Base-by-base conservation (phyloP, 352 stramenopile species). In the Globisporangium barbulae region DNA sequence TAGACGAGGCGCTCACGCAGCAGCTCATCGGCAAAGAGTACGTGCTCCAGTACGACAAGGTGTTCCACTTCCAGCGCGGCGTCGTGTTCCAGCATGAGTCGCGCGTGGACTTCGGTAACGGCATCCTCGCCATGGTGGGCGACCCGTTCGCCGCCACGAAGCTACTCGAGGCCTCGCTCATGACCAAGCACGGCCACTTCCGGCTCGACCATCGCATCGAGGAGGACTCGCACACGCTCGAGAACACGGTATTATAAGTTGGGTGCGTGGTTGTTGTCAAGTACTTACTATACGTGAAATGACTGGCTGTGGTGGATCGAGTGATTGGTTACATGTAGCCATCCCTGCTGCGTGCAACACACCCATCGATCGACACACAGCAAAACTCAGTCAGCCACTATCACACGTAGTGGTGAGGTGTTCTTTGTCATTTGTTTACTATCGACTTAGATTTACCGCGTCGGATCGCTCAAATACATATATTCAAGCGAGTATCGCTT, bases 41-140 rank as follows among this genome's bases (percentile, higher is more conserved):
- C 55, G 61, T 65, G 44, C 72, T 90, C 28, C 73, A 83, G 61
- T 89, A 90, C 69, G 78, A 89, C 64, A 90, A 89, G 57, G 78
- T 87, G 4, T 89, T 90, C 58, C 79, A 90, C 50, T 87, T 90
- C 53, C 57, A 69, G 21, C 53, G 68, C 44, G 72, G 74, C 1
- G 64, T 64, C 30, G 69, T 90, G 19, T 86, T 86, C 60, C 79
- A 89, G 64, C 77, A 89, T 60, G 79, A 89, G 37, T 76, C 71
- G 1, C 71, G 73, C 35, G 65, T 82, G 4, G 78, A 88, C 39
- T 76, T 88, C 12, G 82, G 72, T 45, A 71, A 65, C 39, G 71
- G 81, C 15, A 70, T 90, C 58, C 62, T 89, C n/a, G 31, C 75
- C 21, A 72, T 89, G 66, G 65, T 78, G 7, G 64, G 81, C 28